Conservation (phyloP, 1,139 yeast species). For the Eremothecium gossypii region DNA sequence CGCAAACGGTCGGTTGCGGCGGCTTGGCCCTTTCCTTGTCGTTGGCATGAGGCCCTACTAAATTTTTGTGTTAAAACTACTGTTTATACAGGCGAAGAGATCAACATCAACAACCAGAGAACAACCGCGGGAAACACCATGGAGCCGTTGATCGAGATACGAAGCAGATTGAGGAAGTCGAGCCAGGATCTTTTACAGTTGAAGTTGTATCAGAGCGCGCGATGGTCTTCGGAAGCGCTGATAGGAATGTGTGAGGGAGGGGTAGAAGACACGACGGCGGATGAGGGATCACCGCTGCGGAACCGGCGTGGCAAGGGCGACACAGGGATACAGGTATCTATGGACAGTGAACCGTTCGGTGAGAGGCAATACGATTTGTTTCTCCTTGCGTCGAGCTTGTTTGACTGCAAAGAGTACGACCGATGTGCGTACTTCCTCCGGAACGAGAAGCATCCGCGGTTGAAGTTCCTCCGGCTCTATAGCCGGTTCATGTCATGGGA, state of each 20-base stretch:
- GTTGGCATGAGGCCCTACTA: no score
- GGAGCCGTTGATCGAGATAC: constrained; percentile 20
- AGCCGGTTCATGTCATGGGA: constrained; percentile 66
- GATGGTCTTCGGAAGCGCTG: constrained; percentile 79
- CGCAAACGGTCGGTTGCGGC: not conserved
- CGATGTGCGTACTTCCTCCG: constrained; percentile 58
- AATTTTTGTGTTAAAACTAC: constrained; percentile 2
- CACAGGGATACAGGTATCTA: not conserved
- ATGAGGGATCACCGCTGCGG: constrained; percentile 14
- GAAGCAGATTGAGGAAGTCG: constrained; percentile 33
- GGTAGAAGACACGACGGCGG: constrained; percentile 8
- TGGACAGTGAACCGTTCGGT: constrained; percentile 1
- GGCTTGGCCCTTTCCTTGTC: no score
- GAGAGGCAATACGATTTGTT: constrained; percentile 37
- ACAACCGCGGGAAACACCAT: constrained; percentile 3
- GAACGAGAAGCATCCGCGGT: constrained; percentile 44
- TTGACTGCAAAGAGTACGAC: constrained; percentile 79
- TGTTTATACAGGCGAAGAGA: no score
- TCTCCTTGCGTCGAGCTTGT: constrained; percentile 61
- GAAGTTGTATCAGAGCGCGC: constrained; percentile 58
- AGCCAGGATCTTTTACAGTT: constrained; percentile 36
- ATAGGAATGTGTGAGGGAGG: constrained; percentile 37
- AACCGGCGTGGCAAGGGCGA: constrained; percentile 5
- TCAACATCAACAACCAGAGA: constrained; percentile 5
- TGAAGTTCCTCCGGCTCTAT: constrained; percentile 59